Evolutionary conservation across 352 stramenopile genomes (phyloP), one percentile per base, ranked within the genome.

Genomic region (Pythium vanterpoolii): DNA sequence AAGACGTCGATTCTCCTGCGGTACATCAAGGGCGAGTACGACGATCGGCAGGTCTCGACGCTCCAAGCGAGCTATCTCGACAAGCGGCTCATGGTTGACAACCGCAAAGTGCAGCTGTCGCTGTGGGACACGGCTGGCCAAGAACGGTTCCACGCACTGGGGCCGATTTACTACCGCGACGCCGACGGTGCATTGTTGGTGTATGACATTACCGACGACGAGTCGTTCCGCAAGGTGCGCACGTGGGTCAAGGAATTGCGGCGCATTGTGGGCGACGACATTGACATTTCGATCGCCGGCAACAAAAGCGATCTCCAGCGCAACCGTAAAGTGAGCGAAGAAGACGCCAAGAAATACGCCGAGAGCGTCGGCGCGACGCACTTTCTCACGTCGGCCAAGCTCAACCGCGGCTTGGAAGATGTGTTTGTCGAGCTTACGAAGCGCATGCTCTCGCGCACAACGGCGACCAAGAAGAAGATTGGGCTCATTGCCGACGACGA

Each of bases 1-100:
- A 98, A 98, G 72, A 98, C 93, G 27, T 98, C 91, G 33, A 98
- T 98, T 49, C 69, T 98, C 19, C 66, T 98, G 56, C 83, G 92
- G 34, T 98, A 97, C 68, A 93, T 96, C 64, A 94, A 96, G 67
- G 90, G 93, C 69, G 87, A 96, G 54, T 98, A 97, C 71, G 77
- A 96, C 64, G 94, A 97, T 42, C 73, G 82, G 13, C 90, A 97
- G 68, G 82, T 94, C 28, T 96, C 91, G 53, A 98, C 94, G 45
- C 74, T 98, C 18, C 90, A 98, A 68, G 93, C 93, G 14, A 97
- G 88, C 38, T 98, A 98, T 64, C 66, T 98, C 48, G 92, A 98
- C 65, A 97, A 97, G 71, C 81, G 81, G 33, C 71, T 98, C 44
- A 64, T 90, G 28, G 83, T 97, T 18, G 85, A 96, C 67, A 86